These are phyloP conservation scores for Dendrocalamus latiflorus DNA, from an alignment of 202 grass and related monocot genomes.

Conservation along the genomic window DNA sequence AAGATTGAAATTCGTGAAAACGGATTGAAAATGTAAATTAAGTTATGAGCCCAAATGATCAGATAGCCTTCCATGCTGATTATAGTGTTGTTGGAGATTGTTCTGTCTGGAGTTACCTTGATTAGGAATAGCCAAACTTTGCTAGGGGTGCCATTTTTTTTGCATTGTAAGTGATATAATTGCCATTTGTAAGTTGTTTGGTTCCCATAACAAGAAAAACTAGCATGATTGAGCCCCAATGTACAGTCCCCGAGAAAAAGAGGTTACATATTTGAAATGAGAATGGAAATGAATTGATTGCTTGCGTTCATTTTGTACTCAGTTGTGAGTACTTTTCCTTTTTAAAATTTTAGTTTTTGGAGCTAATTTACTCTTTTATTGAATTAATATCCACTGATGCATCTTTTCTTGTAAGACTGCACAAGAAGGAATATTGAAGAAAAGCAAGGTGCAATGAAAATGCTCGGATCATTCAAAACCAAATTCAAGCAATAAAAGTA, in stretches of 20 bases:
- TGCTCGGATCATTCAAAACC: not conserved
- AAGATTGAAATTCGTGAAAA: not conserved
- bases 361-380: not conserved
- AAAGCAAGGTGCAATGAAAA: not conserved
- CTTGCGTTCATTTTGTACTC: not conserved
- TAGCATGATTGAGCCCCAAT: not conserved
- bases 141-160: not conserved
- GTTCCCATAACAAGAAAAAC: not conserved
- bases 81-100: not conserved
- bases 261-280: not conserved
- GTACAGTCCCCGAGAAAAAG: not conserved
- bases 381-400: not conserved
- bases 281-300: not conserved
- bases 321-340: not conserved
- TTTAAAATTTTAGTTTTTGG: not conserved
- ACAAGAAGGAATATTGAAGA: not conserved
- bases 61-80: not conserved
- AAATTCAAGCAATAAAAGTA: not conserved
- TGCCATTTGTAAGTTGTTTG: not conserved
- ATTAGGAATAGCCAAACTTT: not conserved
- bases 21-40: not conserved
- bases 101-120: not conserved
- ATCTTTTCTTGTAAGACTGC: not conserved
- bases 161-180: not conserved
- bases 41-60: not conserved